A percentile compares a stretch with the other conserved stretches of the same genome.
These are phyloP conservation scores for Cymbopogon flexuosus DNA, from an alignment of 202 grass and related monocot species.

Conservation along the genomic window DNA sequence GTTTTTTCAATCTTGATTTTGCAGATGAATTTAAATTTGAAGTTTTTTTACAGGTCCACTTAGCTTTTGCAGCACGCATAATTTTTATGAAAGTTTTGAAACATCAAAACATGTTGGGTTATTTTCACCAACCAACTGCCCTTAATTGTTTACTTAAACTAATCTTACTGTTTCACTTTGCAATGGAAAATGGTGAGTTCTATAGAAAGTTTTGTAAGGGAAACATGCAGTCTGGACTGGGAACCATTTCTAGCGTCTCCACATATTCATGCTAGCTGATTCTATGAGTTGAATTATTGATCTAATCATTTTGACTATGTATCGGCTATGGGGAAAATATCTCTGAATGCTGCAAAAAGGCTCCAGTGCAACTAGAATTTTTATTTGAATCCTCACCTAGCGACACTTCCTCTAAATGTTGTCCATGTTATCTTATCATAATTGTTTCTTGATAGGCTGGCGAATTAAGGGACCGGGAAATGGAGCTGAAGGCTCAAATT, in stretches of 20 bases:
- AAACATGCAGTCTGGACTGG: background rate
- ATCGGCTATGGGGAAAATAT: background rate
- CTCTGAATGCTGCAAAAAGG: background rate
- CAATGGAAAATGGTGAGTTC: background rate
- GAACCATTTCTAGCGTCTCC: background rate
- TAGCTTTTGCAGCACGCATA: background rate
- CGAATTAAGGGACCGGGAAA: constrained; percentile 59
- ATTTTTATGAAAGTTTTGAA: background rate
- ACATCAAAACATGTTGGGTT: background rate
- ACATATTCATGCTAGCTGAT: background rate
- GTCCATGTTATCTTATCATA: constrained; percentile 11
- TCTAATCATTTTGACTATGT: background rate
- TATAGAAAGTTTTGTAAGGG: background rate
- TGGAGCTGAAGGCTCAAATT: constrained; percentile 75
- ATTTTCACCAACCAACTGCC: background rate
- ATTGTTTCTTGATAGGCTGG: constrained; percentile 53
- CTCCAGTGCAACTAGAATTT: background rate
- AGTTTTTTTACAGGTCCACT: background rate
- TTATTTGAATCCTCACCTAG: background rate
- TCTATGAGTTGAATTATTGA: background rate
- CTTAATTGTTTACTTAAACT: background rate
- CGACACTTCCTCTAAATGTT: background rate
- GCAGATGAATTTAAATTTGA: background rate
- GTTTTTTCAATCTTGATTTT: background rate
- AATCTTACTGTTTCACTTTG: background rate